Conservation (phyloP, 441 rosid species). For the Codiaeum variegatum region DNA sequence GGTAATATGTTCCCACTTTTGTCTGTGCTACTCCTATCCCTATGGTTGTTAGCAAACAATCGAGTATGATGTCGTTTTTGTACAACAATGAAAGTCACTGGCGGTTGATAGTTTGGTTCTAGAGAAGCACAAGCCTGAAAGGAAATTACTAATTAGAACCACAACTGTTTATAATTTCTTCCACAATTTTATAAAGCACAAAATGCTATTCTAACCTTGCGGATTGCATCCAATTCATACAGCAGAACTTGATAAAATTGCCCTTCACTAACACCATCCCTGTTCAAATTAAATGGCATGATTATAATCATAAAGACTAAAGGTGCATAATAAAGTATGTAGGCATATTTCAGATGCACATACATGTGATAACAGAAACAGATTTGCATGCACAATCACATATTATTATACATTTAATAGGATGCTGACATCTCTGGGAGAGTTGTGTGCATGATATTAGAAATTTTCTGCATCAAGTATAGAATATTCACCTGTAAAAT, state of each 20-base stretch:
- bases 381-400: background rate
- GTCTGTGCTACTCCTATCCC: slow-evolving; percentile 84
- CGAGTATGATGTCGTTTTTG: slow-evolving; percentile 96
- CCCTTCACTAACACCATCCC: slow-evolving; percentile 99
- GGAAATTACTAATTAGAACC: background rate
- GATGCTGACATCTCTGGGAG: background rate
- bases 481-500: slow-evolving; percentile 67
- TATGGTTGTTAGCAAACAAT: slow-evolving; percentile 81
- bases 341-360: background rate
- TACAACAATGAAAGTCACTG: slow-evolving; percentile 87
- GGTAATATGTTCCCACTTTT: slow-evolving; percentile 92
- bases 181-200: background rate
- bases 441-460: background rate
- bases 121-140: slow-evolving; percentile 92
- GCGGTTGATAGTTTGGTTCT: slow-evolving; percentile 96
- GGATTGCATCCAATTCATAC: slow-evolving; percentile 88
- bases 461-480: background rate
- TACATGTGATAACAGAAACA: too few relatives aligned
- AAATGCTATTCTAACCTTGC: slow-evolving; percentile 51
- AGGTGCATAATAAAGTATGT: background rate
- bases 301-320: background rate
- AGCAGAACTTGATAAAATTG: slow-evolving; percentile 95
- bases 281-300: slow-evolving; percentile 20
- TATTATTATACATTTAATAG: background rate
- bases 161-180: background rate